A percentile compares a stretch with the other conserved stretches of the same genome.
Conservation (phyloP, 441 rosid species). For the Brassica hybrid region DNA sequence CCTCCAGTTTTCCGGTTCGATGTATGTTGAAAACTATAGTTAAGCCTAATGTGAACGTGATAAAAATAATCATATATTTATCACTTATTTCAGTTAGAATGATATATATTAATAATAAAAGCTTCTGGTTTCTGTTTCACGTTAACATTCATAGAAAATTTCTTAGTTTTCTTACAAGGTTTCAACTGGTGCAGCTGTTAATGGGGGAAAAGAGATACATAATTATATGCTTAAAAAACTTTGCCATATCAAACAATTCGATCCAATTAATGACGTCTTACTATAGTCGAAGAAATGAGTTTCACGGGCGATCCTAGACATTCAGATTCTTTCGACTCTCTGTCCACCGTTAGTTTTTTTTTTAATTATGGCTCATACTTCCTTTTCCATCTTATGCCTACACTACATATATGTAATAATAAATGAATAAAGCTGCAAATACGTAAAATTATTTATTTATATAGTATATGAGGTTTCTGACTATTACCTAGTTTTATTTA, state of each 20-base stretch:
- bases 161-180: background rate
- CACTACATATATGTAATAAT: background rate
- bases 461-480: background rate
- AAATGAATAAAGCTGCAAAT: constrained; percentile 15
- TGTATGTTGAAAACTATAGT: constrained; percentile 31
- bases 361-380: too few relatives aligned
- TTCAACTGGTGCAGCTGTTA: background rate
- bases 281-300: constrained; percentile 14
- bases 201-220: background rate
- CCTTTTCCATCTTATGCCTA: background rate
- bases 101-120: background rate
- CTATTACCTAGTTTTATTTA: background rate
- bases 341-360: too few relatives aligned
- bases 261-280: constrained; percentile 9
- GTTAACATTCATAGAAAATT: background rate
- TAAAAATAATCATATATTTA: background rate
- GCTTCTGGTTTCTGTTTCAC: background rate
- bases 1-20: constrained; percentile 33
- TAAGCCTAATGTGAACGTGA: constrained; percentile 24
- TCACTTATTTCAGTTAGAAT: background rate
- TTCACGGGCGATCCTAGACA: constrained; percentile 30
- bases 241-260: background rate
- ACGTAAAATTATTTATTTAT: background rate
- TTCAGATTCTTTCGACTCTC: constrained; percentile 34
- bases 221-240: background rate